phyloP scores from a whole-genome alignment of 352 stramenopile genomes.

The Pythium myriotylum region DNA sequence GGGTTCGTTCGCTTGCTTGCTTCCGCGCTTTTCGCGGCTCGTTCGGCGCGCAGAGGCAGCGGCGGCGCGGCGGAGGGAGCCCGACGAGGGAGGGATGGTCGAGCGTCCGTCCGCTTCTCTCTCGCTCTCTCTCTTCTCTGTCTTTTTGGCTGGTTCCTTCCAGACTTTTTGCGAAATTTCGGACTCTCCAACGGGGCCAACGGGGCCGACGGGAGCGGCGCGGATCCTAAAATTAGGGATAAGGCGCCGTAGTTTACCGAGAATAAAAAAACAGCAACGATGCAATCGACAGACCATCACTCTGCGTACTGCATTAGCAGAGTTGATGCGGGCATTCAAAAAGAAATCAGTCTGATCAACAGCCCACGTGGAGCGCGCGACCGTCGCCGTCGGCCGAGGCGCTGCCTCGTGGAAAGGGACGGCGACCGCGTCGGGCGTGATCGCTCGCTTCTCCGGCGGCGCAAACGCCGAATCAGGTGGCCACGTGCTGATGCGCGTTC shows the following conservation, averaged over 20 bases:
- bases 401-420: too few relatives aligned
- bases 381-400: too few relatives aligned
- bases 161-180: constrained; percentile 11
- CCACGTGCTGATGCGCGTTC: too few relatives aligned
- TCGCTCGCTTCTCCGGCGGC: too few relatives aligned
- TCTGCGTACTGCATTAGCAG: background rate
- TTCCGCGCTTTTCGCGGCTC: background rate
- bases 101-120: background rate
- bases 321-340: too few relatives aligned
- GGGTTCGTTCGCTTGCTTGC: background rate
- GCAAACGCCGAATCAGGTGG: too few relatives aligned
- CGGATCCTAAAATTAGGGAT: constrained; percentile 13
- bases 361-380: too few relatives aligned
- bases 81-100: background rate
- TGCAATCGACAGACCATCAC: constrained; percentile 14
- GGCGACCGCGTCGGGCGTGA: too few relatives aligned
- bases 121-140: constrained; percentile 2
- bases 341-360: too few relatives aligned
- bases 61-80: background rate
- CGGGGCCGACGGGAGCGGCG: too few relatives aligned
- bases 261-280: constrained; percentile 8
- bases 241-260: background rate
- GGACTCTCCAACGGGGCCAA: too few relatives aligned
- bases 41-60: background rate
- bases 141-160: constrained; percentile 11